Evolutionary conservation across 495 filamentous ascomycete genomes (phyloP).

Genomic region (Xylaria sp.): DNA sequence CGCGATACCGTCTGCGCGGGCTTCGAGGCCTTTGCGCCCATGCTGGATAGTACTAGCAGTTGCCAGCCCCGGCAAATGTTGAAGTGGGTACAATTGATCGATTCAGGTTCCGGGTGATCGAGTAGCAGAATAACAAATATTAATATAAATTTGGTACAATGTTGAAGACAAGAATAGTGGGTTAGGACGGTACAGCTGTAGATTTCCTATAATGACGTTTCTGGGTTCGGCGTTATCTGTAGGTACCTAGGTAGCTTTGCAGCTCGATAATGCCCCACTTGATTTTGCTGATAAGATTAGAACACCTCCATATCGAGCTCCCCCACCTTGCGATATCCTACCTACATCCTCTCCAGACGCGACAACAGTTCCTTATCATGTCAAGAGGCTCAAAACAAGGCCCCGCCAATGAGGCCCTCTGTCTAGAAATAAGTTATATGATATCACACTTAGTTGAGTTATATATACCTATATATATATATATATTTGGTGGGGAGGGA

Average conservation of each 20-base stretch:
- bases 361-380: too few relatives aligned
- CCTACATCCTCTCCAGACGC: too few relatives aligned
- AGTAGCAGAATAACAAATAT: too few relatives aligned
- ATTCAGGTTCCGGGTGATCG: neutral
- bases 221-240: too few relatives aligned
- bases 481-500: too few relatives aligned
- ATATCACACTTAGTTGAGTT: too few relatives aligned
- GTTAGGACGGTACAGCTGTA: neutral
- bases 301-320: neutral
- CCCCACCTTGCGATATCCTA: neutral
- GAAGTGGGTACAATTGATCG: neutral
- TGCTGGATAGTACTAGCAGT: constrained; percentile 15
- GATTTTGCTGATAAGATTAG: constrained; percentile 11
- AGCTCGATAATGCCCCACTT: neutral
- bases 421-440: neutral
- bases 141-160: neutral
- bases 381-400: neutral
- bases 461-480: too few relatives aligned
- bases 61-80: too few relatives aligned
- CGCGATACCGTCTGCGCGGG: constrained; percentile 48
- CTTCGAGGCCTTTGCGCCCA: constrained; percentile 42
- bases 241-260: too few relatives aligned
- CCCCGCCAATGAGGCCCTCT: neutral
- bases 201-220: constrained; percentile 15
- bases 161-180: neutral